Evolutionary conservation across 2,329 filamentous ascomycete species (phyloP).

Genomic region (Aspergillus flavus): DNA sequence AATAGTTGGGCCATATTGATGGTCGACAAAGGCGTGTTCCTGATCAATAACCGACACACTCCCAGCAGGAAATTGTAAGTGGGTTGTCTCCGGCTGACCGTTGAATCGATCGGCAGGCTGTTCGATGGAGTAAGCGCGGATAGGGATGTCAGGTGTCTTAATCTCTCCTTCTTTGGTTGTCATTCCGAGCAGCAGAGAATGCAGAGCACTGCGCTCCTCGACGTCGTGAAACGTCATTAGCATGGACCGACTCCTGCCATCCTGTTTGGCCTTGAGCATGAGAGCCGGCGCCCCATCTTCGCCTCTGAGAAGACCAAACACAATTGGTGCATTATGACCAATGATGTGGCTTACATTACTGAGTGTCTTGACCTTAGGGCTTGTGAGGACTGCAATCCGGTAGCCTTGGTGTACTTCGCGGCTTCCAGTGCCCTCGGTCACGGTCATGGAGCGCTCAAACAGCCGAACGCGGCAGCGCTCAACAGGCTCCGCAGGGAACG

Average conservation of each 20-base stretch:
- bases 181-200: constrained; percentile 73
- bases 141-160: constrained; percentile 68
- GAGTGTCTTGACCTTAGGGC: constrained; percentile 73
- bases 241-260: constrained; percentile 68
- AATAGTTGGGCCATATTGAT: constrained; percentile 66
- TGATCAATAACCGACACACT: constrained; percentile 67
- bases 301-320: constrained; percentile 75
- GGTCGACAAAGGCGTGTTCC: constrained; percentile 57
- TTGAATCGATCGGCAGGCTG: constrained; percentile 43
- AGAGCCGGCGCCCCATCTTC: constrained; percentile 71
- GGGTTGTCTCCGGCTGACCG: constrained; percentile 31
- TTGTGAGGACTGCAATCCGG: constrained; percentile 76
- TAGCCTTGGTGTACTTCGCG: constrained; percentile 77
- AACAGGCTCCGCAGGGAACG: constrained; percentile 76
- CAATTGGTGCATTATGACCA: constrained; percentile 66
- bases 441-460: constrained; percentile 70
- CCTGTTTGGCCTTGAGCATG: constrained; percentile 70
- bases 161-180: constrained; percentile 68
- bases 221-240: constrained; percentile 75
- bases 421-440: constrained; percentile 71
- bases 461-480: constrained; percentile 71
- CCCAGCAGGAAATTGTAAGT: constrained; percentile 41
- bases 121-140: constrained; percentile 67
- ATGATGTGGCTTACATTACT: constrained; percentile 75
- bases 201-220: constrained; percentile 70